Evolutionary conservation across 768 basidiomycete species (phyloP).

Genomic region (Hortiboletus flavorubellus): DNA sequence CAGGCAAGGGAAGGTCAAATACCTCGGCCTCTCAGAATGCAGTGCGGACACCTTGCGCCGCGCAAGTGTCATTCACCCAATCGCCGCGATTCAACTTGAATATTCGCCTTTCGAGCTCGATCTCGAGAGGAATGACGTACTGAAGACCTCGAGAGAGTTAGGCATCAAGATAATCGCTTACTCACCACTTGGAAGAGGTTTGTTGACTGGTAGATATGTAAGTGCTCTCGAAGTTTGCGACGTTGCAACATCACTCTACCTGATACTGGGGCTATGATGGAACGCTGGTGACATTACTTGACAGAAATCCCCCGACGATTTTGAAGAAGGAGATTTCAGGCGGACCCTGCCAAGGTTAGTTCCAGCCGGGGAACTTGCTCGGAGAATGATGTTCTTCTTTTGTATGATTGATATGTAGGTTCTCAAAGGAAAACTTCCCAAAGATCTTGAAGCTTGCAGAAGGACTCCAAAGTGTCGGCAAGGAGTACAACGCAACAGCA

Average conservation of each 20-base stretch:
- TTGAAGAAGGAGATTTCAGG: conserved; percentile 27
- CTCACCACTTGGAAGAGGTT: conserved; percentile 49
- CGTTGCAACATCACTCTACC: no score
- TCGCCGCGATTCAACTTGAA: conserved; percentile 48
- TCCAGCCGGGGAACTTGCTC: conserved; percentile 3
- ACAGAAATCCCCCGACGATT: conserved; percentile 35
- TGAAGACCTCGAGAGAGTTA: conserved; percentile 41
- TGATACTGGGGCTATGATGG: neutral
- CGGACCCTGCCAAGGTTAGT: conserved; percentile 21
- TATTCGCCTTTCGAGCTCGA: conserved; percentile 50
- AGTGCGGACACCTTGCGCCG: conserved; percentile 46
- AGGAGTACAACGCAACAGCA: conserved; percentile 32
- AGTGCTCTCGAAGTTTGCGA: neutral
- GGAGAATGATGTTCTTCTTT: neutral
- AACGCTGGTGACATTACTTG: neutral
- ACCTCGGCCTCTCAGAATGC: conserved; percentile 53
- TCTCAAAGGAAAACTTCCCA: conserved; percentile 42
- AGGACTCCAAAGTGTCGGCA: conserved; percentile 32
- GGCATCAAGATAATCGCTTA: conserved; percentile 50
- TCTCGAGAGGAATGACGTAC: conserved; percentile 31
- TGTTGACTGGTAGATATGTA: conserved; percentile 47
- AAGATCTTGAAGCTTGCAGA: conserved; percentile 40
- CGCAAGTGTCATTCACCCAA: conserved; percentile 49
- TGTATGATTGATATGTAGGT: conserved; percentile 14
- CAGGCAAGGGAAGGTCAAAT: conserved; percentile 39